Evolutionary conservation across 306 rosid genomes (phyloP), one percentile per base, ranked within the genome.

Genomic region (Cucumis melo): DNA sequence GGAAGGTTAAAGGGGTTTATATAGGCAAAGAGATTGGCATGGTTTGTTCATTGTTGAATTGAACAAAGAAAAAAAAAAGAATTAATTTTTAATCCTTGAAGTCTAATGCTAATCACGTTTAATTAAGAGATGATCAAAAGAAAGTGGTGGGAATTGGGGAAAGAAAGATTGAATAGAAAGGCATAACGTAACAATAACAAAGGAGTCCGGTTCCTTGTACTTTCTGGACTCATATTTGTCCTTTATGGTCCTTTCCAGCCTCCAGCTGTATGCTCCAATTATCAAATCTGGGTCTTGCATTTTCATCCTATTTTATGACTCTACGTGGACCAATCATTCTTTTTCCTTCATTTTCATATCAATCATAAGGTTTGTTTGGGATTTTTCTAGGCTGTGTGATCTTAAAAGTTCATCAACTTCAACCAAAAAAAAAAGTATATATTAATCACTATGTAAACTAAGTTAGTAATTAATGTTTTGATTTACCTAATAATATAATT

Each of bases 1-100:
- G 51, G 80, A 74, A 77, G 84, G 23, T 48, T 73, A 74, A 75
- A 80, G 58, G 74, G 80, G 65, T 17, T 78, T 78, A 66, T 53
- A 78, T 66, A 78, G 80, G 75, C 20, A 21, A 53, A 65, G 3
- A 10, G 54, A 13, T 16, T 17, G 20, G 8, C 56, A 8, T 51
- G n/a, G 56, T 51, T 51, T 16, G n/a, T 51, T 51, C 20, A 51
- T 51, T 51, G n/a, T 51, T 51, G 56, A 51, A 51, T 15, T 51
- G 56, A 51, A 51, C 5, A 32, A 27, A 27, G 29, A 27, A 27
- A 27, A 27, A 27, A 15, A 5, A 51, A 21, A 5, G 58, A 66
- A 78, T 9, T 17, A 36, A 10, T 17, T 10, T 48, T 61, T 62
- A 60, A 61, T 62, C 36, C 16, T 46, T 17, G 38, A 42, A 21